phyloP scores from a whole-genome alignment of 2,329 filamentous ascomycete species.

The Aspergillus texensis region DNA sequence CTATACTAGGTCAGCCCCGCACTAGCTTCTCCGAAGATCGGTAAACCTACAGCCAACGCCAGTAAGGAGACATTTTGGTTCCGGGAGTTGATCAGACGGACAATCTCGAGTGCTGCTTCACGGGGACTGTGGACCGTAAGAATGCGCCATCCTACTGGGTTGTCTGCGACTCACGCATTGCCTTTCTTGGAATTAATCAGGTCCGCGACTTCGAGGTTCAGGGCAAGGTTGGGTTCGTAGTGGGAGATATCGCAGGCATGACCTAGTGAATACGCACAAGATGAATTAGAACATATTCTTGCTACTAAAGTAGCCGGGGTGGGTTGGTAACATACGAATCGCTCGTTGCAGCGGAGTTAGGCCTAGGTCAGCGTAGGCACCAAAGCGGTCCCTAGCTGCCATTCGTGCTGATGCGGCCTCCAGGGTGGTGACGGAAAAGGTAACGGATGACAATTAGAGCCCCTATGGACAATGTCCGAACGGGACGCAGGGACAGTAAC shows the following conservation, averaged over 20 bases:
- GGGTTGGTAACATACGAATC: conserved; percentile 61
- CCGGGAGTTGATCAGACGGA: conserved; percentile 92
- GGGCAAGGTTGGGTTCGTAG: conserved; percentile 94
- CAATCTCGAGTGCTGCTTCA: conserved; percentile 90
- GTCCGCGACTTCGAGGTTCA: conserved; percentile 95
- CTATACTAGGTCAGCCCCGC: conserved; percentile 37
- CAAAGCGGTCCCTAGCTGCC: conserved; percentile 92
- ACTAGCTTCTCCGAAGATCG: conserved; percentile 10
- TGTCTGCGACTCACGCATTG: conserved; percentile 62
- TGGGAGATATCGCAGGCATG: conserved; percentile 96
- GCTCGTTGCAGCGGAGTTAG: conserved; percentile 90
- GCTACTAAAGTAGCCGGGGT: neutral
- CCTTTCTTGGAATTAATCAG: conserved; percentile 98
- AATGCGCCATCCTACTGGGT: conserved; percentile 16
- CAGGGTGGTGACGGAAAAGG: conserved; percentile 57
- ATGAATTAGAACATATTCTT: conserved; percentile 1
- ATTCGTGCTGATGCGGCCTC: conserved; percentile 95
- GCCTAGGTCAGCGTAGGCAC: conserved; percentile 74
- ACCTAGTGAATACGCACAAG: conserved; percentile 50
- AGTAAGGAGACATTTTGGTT: conserved; percentile 94
- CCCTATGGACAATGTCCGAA: neutral
- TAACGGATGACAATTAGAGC: conserved; percentile 5
- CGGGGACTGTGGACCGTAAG: conserved; percentile 63
- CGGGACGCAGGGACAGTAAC: neutral
- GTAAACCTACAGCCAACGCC: conserved; percentile 66